These are phyloP conservation scores for Pezicula radicicola DNA, from an alignment of 2,329 filamentous ascomycete genomes.

Conservation along the genomic window DNA sequence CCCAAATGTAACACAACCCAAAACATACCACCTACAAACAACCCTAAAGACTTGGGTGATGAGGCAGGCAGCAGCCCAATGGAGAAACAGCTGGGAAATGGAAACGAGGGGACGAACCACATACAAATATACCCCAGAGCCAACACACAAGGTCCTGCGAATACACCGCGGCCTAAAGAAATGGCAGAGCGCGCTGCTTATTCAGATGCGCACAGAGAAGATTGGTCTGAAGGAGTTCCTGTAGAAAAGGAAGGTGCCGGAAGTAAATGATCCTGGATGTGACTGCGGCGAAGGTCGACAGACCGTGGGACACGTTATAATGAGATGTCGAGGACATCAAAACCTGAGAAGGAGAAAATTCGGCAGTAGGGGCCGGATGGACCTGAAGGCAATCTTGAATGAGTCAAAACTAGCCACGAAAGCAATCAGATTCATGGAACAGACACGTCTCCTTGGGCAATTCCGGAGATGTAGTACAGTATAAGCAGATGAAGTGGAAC, in stretches of 20 bases:
- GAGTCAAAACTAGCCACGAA: background rate
- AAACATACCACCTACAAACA: constrained; percentile 1
- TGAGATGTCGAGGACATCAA: constrained; percentile 7
- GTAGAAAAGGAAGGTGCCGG: constrained; percentile 1
- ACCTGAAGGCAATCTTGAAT: constrained; percentile 1
- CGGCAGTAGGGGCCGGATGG: constrained; percentile 5
- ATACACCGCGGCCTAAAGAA: constrained; percentile 9
- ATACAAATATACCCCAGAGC: constrained; percentile 8
- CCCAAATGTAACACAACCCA: background rate
- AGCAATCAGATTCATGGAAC: background rate
- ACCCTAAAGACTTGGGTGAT: constrained; percentile 1
- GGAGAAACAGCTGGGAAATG: background rate
- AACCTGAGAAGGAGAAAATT: constrained; percentile 7
- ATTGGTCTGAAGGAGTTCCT: constrained; percentile 13
- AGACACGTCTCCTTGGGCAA: background rate
- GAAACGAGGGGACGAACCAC: constrained; percentile 6
- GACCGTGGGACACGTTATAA: constrained; percentile 8
- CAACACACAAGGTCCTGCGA: constrained; percentile 7
- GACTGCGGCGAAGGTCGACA: constrained; percentile 11
- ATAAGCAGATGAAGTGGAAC: no score
- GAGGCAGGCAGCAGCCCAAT: background rate
- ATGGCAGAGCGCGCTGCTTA: constrained; percentile 11
- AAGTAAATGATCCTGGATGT: constrained; percentile 7
- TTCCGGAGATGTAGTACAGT: no score
- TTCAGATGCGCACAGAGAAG: constrained; percentile 15